These are phyloP conservation scores for Spergularia bocconei DNA, from an alignment of 148 eudicot genomes.

Conservation along the genomic window DNA sequence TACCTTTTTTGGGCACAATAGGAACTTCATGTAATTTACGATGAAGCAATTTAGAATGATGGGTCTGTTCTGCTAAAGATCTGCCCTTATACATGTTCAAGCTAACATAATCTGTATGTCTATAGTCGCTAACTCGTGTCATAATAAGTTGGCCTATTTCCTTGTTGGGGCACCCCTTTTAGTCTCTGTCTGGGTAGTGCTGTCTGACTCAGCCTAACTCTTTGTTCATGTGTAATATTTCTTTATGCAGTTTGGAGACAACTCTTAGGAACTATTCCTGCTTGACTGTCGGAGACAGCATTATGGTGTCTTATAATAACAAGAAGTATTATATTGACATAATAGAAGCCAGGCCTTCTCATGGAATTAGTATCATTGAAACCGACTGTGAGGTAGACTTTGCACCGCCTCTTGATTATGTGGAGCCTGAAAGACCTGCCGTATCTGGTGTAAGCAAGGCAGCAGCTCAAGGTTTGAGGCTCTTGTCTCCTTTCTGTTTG, in stretches of 20 bases:
- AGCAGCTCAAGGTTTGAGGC: slow-evolving; percentile 57
- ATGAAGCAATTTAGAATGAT: not conserved
- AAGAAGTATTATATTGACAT: slow-evolving; percentile 92
- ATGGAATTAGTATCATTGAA: slow-evolving; percentile 85
- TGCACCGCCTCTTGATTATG: slow-evolving; percentile 97
- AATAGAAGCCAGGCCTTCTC: slow-evolving; percentile 71
- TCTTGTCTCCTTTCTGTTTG: too few species aligned
- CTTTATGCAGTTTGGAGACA: slow-evolving; percentile 83
- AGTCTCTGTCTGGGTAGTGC: not conserved
- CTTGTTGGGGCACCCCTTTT: not conserved
- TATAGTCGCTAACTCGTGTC: not conserved
- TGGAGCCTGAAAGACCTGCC: slow-evolving; percentile 77
- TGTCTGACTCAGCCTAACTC: not conserved
- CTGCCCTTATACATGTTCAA: not conserved
- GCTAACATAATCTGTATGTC: not conserved
- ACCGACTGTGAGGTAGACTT: slow-evolving; percentile 98
- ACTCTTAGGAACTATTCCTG: slow-evolving; percentile 90
- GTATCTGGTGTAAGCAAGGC: slow-evolving; percentile 47
- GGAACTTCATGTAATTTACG: not conserved
- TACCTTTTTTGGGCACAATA: not conserved
- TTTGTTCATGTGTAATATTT: not conserved
- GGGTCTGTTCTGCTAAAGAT: not conserved
- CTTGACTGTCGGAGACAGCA: slow-evolving; percentile 88
- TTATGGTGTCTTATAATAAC: slow-evolving; percentile 89
- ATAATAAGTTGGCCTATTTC: not conserved